Evolutionary conservation across 148 eudicot species (phyloP), one percentile per base, ranked within the genome.

Genomic region (Rhododendron kiyosumense): DNA sequence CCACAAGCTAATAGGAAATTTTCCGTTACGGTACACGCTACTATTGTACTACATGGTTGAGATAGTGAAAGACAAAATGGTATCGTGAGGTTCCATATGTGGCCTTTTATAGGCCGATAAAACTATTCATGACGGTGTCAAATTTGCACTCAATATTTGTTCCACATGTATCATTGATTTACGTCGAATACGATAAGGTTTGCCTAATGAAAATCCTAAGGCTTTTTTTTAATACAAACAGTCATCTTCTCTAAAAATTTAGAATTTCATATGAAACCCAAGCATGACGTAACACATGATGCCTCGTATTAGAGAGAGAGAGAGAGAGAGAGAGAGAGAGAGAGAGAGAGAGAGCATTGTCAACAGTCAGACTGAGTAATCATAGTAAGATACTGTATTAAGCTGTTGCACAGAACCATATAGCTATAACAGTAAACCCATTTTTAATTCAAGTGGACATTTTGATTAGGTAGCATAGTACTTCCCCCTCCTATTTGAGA

Each of bases 221-320:
- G 54, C 4, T 1, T 69, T 57, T 67, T 26, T 18, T 81, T 51
- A 24, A 57, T 18, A 3, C 61, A 17, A 54, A 54, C 67, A 48
- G 43, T 65, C 41, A 52, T 32, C 26, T 26, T 75, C 43, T 85
- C 17, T 65, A 11, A 46, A 81, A 61, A 74, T 41, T 36, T 32
- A 30, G n/a, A 49, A 79, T 38, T 14, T 52, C 41, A 76, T 71
- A 24, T 82, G 28, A 74, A 75, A 54, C 61, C 85, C 84, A 86
- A 49, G 45, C 43, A 51, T 82, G 81, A 80, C n/a, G 7, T 5
- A 18, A 81, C 67, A 46, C 48, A 81, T 86, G 81, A 52, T 73
- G 46, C 78, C 36, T 30, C 24, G 32, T 43, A 63, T 61, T 28
- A 2, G 22, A 43, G 67, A 18, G 30, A 51, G 54, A 49, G 52